Evolutionary conservation across 192 early-diverging fungal genomes (phyloP).

Genomic region (Dimargaris cristalligena): DNA sequence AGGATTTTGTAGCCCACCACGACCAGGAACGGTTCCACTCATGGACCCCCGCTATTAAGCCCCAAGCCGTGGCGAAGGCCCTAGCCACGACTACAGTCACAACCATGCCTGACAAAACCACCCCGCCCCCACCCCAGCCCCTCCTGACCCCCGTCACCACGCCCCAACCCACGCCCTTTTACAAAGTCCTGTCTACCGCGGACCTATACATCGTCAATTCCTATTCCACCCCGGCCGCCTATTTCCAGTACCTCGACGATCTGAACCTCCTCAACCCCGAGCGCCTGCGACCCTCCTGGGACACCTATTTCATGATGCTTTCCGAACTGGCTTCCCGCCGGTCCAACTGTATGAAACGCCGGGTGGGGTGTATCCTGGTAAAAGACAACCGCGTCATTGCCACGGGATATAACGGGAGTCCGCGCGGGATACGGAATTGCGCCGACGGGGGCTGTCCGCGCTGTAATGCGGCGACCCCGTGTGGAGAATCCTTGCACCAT

Average conservation of each 20-base stretch:
- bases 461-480: conserved; percentile 74
- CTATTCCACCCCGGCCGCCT: conserved; percentile 15
- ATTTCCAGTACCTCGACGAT: conserved; percentile 26
- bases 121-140: too few relatives aligned
- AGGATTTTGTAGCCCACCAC: conserved; percentile 38
- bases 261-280: conserved; percentile 51
- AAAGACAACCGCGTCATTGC: conserved; percentile 78
- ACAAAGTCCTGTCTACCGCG: conserved; percentile 25
- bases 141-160: too few relatives aligned
- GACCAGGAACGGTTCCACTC: conserved; percentile 31
- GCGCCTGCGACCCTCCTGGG: conserved; percentile 80
- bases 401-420: conserved; percentile 99
- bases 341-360: conserved; percentile 96
- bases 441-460: conserved; percentile 85
- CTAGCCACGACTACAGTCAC: too few relatives aligned
- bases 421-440: conserved; percentile 80
- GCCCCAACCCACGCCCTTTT: conserved; percentile 12
- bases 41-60: conserved; percentile 11
- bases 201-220: conserved; percentile 51
- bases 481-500: conserved; percentile 60
- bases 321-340: conserved; percentile 78
- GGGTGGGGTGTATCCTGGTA: conserved; percentile 88
- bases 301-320: conserved; percentile 94
- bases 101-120: too few relatives aligned
- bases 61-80: neutral